A percentile compares a stretch with the other conserved stretches of the same genome.
Conservation (phyloP, 169 alveolate species). For the Eimeria nieschulzi region DNA sequence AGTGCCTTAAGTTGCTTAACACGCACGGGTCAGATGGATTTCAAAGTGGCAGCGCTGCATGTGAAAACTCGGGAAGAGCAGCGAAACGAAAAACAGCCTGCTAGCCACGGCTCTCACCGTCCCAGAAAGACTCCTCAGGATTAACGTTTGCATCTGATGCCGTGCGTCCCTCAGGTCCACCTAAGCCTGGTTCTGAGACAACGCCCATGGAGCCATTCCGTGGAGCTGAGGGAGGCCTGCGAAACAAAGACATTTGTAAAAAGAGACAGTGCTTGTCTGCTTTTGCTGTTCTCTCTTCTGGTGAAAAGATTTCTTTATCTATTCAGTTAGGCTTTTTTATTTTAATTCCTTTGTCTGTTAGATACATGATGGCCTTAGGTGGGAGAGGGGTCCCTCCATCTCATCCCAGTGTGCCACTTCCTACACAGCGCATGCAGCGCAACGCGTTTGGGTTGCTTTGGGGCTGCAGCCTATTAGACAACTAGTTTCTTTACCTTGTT, state of each 20-base stretch:
- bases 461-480: no score
- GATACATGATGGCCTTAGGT: no score
- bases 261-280: neutral
- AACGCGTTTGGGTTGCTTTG: no score
- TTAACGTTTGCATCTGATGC: slow-evolving; percentile 11
- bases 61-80: neutral
- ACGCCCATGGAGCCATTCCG: neutral
- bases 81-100: neutral
- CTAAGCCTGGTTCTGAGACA: neutral
- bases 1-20: no score
- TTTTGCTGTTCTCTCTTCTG: no score
- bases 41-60: neutral
- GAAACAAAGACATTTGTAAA: neutral
- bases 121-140: slow-evolving; percentile 35
- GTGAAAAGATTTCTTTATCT: no score
- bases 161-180: neutral
- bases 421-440: no score
- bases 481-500: neutral
- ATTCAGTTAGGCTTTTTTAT: no score
- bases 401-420: no score
- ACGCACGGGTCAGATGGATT: no score
- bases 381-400: no score
- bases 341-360: no score
- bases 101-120: neutral
- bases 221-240: neutral